Conservation (phyloP, 2,329 filamentous ascomycete species). For the Aspergillus quadrilineatus region DNA sequence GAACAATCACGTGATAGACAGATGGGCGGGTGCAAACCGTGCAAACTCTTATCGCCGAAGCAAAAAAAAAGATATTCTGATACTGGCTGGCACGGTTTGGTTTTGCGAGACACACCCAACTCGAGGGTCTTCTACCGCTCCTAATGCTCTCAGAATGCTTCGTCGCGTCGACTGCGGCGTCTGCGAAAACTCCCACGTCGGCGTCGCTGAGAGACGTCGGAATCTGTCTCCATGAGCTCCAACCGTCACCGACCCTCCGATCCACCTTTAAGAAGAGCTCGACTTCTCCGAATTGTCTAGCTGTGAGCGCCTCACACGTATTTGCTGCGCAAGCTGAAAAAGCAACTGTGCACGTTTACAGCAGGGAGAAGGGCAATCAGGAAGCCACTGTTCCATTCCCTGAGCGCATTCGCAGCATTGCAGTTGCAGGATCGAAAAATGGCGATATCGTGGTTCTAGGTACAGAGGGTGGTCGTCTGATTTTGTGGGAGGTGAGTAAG, state of each 20-base stretch:
- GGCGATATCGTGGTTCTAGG: conserved; percentile 69
- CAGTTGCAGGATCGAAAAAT: conserved; percentile 64
- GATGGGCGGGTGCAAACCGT: conserved; percentile 28
- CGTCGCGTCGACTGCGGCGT: conserved; percentile 45
- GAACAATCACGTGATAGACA: not conserved
- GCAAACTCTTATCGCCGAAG: conserved; percentile 33
- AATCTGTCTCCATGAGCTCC: conserved; percentile 80
- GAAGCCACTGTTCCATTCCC: conserved; percentile 86
- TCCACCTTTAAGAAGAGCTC: conserved; percentile 89
- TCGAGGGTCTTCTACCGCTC: conserved; percentile 21
- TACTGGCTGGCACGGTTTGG: not conserved
- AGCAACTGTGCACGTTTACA: conserved; percentile 91
- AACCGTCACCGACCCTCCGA: conserved; percentile 73
- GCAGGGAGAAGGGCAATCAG: conserved; percentile 75
- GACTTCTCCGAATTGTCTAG: conserved; percentile 73
- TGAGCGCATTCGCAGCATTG: conserved; percentile 77
- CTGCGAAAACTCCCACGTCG: conserved; percentile 44
- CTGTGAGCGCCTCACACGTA: conserved; percentile 76
- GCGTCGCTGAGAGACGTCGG: conserved; percentile 71
- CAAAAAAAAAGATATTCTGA: conserved; percentile 12
- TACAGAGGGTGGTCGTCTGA: conserved; percentile 78
- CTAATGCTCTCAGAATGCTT: conserved; percentile 52
- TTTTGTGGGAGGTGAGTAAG: conserved; percentile 79
- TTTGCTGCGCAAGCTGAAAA: conserved; percentile 92
- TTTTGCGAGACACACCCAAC: not conserved